These are phyloP conservation scores for Penicillium desertorum DNA, from an alignment of 495 filamentous ascomycete genomes.

Conservation along the genomic window DNA sequence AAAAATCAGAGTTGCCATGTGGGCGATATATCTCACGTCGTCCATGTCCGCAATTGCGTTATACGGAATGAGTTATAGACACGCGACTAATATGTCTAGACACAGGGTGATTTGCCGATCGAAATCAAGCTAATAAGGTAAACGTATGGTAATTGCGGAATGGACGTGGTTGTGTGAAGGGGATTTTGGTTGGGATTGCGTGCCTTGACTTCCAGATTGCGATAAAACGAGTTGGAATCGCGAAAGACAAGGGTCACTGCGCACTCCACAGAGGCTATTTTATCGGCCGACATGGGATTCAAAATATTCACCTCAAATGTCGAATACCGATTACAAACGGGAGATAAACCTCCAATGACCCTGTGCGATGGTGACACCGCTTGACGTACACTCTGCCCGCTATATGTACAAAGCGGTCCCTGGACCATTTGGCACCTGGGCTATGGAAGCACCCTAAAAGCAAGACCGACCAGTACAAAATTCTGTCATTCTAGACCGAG, in stretches of 20 bases:
- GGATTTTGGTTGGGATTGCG: conserved; percentile 6
- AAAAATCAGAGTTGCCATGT: conserved; percentile 11
- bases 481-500: conserved; percentile 55
- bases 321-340: background rate
- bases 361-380: background rate
- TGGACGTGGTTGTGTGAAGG: background rate
- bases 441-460: conserved; percentile 57
- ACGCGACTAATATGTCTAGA: conserved; percentile 7
- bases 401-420: conserved; percentile 17
- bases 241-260: conserved; percentile 1
- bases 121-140: background rate
- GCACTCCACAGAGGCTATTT: conserved; percentile 1
- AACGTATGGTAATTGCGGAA: background rate
- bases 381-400: background rate
- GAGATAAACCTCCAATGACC: background rate
- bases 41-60: conserved; percentile 30
- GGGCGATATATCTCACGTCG: conserved; percentile 30
- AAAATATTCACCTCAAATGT: background rate
- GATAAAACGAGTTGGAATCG: conserved; percentile 10
- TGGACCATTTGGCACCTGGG: conserved; percentile 57
- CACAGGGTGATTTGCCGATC: background rate
- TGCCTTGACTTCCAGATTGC: conserved; percentile 12
- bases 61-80: conserved; percentile 14
- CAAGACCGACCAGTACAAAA: conserved; percentile 52
- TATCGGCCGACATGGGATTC: conserved; percentile 8